Base-by-base conservation (phyloP, 2,329 filamentous ascomycete genomes). In the Diaporthe capsici region DNA sequence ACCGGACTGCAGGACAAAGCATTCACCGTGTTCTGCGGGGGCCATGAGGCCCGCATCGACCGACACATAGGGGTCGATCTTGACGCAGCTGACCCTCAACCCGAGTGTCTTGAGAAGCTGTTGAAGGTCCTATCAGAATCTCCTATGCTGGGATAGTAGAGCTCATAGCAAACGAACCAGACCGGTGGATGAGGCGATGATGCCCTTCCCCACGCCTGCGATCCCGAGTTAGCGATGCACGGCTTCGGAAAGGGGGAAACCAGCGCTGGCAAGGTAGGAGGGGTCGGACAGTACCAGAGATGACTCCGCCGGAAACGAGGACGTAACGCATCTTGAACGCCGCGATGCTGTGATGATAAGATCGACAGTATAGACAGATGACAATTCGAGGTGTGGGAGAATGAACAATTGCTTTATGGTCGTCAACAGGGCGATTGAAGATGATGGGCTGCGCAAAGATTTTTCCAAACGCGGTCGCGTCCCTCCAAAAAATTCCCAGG, bases 31-130 rank as follows among this genome's bases (percentile, higher is more conserved):
- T 81, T 86, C 85, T 42, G 81, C 81, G 6, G 85, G 85, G 76
- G 82, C 81, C 82, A 86, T 82, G 39, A 82, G 81, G 61, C 80
- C 80, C 39, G 81, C 79, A 78, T 82, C 81, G 73, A 84, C 83
- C 78, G 87, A 87, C 68, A 88, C 80, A 79, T 88, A 88, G 9
- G 87, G 87, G 78, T 90, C 88, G 76, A 90, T 89, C 81, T 89
- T 88, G 77, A 85, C 83, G 74, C 87, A 91, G 78, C 86, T 89
- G 75, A 95, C 93, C 86, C 94, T 95, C 76, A 96, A 88, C 65
- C 94, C 95, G 78, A 92, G 87, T 15, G 94, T 95, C 88, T 97
- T 96, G 80, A 97, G 90, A 78, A 97, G 87, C 93, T 76, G 68
- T 74, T 60, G 60, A 51, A 47, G 60, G 47, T 55, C 44, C 53